Evolutionary conservation across 805 yeast genomes (phyloP).

Genomic region (Lipomyces kockii): DNA sequence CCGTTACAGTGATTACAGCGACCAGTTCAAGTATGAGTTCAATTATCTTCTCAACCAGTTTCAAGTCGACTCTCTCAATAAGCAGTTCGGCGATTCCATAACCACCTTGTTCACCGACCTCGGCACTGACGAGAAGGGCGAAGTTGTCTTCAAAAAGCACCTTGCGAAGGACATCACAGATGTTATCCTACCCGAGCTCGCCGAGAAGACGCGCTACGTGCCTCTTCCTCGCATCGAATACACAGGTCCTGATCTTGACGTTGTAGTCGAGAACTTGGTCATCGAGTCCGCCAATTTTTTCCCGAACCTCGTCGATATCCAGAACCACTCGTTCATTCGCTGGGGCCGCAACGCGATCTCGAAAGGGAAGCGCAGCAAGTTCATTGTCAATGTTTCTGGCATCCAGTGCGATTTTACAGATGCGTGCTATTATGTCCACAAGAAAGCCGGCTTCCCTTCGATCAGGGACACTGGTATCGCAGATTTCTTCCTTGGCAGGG

Average conservation of each 20-base stretch:
- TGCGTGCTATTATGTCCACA: slow-evolving; percentile 30
- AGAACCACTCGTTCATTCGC: slow-evolving; percentile 19
- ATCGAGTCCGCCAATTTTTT: slow-evolving; percentile 28
- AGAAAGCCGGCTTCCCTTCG: slow-evolving; percentile 31
- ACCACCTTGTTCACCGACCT: slow-evolving; percentile 17
- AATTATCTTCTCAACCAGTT: slow-evolving; percentile 19
- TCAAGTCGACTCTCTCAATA: slow-evolving; percentile 27
- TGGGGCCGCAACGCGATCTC: slow-evolving; percentile 25
- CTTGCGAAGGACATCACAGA: slow-evolving; percentile 23
- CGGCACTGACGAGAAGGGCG: slow-evolving; percentile 25
- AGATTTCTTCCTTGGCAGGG: slow-evolving; percentile 30
- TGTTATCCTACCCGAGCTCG: slow-evolving; percentile 28
- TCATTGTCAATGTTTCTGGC: slow-evolving; percentile 23
- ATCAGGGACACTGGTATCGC: slow-evolving; percentile 32
- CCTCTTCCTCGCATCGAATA: slow-evolving; percentile 37
- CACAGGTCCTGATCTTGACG: slow-evolving; percentile 28
- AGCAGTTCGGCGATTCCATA: slow-evolving; percentile 19
- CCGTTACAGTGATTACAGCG: slow-evolving; percentile 23
- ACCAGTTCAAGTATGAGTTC: slow-evolving; percentile 25
- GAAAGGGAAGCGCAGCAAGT: slow-evolving; percentile 14
- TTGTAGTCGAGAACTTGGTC: slow-evolving; percentile 33
- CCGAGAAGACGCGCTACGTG: slow-evolving; percentile 26
- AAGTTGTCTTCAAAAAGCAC: slow-evolving; percentile 10
- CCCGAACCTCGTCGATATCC: slow-evolving; percentile 35
- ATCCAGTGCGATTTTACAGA: slow-evolving; percentile 30